These are phyloP conservation scores for Rhodosporidiobolus sp. DNA, from an alignment of 768 basidiomycete genomes.

Conservation along the genomic window DNA sequence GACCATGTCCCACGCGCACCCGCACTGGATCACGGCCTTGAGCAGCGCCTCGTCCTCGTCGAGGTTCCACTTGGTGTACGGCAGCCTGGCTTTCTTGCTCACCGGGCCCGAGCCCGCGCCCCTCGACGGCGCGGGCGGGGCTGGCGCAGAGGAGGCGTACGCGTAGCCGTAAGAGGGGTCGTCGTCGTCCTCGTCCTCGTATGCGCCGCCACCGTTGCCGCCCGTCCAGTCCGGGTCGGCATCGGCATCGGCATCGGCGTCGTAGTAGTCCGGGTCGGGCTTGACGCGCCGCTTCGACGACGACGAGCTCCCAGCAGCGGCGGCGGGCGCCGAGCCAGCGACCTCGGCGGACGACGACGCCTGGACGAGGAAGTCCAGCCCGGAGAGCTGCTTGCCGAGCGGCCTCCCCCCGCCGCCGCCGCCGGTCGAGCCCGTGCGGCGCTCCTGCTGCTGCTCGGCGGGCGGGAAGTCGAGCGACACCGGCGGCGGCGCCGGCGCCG, in stretches of 20 bases:
- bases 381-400: slow-evolving; percentile 2
- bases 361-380: slow-evolving; percentile 13
- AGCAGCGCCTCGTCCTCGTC: slow-evolving; percentile 44
- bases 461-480: background rate
- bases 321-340: background rate
- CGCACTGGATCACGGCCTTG: slow-evolving; percentile 40
- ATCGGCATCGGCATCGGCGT: too few species aligned
- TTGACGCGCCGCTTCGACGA: background rate
- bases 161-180: background rate
- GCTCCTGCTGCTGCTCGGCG: background rate
- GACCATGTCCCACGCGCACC: slow-evolving; percentile 45
- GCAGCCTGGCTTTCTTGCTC: slow-evolving; percentile 5
- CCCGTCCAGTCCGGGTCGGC: too few species aligned
- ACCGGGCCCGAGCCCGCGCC: background rate
- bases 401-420: too few species aligned
- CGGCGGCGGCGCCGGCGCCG: background rate
- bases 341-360: background rate
- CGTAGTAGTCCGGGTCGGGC: slow-evolving; percentile 3
- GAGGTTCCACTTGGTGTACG: slow-evolving; percentile 40
- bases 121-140: background rate
- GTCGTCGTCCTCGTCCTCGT: background rate
- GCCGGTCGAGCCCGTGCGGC: background rate
- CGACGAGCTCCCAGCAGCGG: background rate
- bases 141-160: too few species aligned
- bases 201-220: too few species aligned